These are phyloP conservation scores for Pythium dissimile DNA, from an alignment of 352 stramenopile genomes.

Conservation along the genomic window DNA sequence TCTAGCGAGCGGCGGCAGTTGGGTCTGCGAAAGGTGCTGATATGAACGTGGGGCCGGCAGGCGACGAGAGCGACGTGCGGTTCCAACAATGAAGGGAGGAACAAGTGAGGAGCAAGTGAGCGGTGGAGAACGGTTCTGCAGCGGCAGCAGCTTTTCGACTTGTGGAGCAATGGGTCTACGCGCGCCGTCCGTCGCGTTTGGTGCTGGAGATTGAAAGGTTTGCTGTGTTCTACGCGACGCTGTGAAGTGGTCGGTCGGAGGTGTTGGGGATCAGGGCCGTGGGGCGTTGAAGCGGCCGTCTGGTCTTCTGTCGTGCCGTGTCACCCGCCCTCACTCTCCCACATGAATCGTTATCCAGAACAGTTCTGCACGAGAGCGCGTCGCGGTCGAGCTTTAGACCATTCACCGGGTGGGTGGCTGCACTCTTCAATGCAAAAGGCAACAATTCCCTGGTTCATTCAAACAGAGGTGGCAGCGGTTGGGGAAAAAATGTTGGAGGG, in stretches of 20 bases:
- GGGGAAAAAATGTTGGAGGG: slow-evolving; percentile 3
- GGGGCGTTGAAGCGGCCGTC: slow-evolving; percentile 21
- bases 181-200: too few species aligned
- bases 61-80: too few species aligned
- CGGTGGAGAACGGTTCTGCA: background rate
- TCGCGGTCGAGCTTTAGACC: background rate
- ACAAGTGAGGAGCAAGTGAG: background rate
- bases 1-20: too few species aligned
- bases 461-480: background rate
- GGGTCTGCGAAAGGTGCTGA: background rate
- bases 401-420: slow-evolving; percentile 8
- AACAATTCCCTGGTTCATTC: slow-evolving; percentile 11
- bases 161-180: too few species aligned
- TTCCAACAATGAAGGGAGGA: too few species aligned
- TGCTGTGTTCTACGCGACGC: slow-evolving; percentile 8
- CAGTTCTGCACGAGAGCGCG: background rate
- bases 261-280: background rate
- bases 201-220: background rate
- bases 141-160: background rate
- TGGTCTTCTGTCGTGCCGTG: slow-evolving; percentile 24
- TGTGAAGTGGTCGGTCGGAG: slow-evolving; percentile 5
- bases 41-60: too few species aligned
- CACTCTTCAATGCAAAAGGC: slow-evolving; percentile 20
- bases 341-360: slow-evolving; percentile 23
- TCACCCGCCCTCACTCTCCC: slow-evolving; percentile 29